These are phyloP conservation scores for Penicillium psychrosexuale DNA, from an alignment of 2,329 filamentous ascomycete genomes.

Conservation along the genomic window DNA sequence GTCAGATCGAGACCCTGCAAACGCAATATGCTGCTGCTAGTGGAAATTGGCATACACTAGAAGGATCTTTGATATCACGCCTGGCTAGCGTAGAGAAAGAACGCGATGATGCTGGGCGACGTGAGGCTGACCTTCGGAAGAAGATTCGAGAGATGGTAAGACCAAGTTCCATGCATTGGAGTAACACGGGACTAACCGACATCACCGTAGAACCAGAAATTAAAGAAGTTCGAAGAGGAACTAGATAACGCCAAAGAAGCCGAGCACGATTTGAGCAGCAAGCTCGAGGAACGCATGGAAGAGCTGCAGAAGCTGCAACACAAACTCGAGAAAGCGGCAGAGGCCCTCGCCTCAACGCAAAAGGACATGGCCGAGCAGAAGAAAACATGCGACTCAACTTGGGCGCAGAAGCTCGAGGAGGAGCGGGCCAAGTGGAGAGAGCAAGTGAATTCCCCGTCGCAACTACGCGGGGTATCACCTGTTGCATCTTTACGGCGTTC, in stretches of 20 bases:
- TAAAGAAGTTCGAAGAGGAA: constrained; percentile 74
- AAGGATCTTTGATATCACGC: constrained; percentile 76
- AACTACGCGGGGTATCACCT: constrained; percentile 41
- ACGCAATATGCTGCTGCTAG: constrained; percentile 92
- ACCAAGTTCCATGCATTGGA: constrained; percentile 10
- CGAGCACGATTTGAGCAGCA: constrained; percentile 47
- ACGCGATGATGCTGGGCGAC: constrained; percentile 75
- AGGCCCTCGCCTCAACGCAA: constrained; percentile 58
- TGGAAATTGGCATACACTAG: constrained; percentile 97
- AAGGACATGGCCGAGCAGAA: constrained; percentile 59
- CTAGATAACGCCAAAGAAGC: constrained; percentile 61
- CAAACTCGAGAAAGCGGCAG: constrained; percentile 52
- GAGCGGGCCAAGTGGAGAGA: constrained; percentile 60
- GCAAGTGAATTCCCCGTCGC: constrained; percentile 41
- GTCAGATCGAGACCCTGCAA: constrained; percentile 93
- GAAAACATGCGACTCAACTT: constrained; percentile 56
- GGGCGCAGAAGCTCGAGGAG: constrained; percentile 61
- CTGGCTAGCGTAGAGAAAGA: constrained; percentile 81
- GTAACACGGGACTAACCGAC: neutral
- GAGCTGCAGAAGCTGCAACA: constrained; percentile 51
- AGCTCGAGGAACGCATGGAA: constrained; percentile 63
- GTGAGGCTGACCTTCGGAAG: constrained; percentile 82
- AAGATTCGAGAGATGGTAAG: constrained; percentile 83
- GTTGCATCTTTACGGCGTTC: constrained; percentile 42
- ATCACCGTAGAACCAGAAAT: constrained; percentile 57